phyloP scores from a whole-genome alignment of 1,284 basidiomycete species.

The Trametes versicolor region DNA sequence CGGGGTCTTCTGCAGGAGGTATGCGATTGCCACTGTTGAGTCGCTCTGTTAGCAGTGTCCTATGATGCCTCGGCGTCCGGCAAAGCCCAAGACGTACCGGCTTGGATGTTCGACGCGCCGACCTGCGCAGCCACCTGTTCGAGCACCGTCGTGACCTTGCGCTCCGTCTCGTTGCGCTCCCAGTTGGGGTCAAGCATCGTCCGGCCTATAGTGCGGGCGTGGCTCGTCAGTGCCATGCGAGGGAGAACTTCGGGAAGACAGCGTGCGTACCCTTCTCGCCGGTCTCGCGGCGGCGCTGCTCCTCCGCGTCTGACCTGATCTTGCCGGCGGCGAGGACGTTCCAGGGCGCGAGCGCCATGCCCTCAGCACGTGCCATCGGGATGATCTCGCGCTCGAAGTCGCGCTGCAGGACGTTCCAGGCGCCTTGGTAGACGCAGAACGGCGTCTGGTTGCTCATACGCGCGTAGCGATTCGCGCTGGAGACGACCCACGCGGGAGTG shows the following conservation, averaged over 20 bases:
- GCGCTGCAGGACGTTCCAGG: slow-evolving; percentile 54
- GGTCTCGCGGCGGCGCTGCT: slow-evolving; percentile 31
- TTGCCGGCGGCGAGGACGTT: slow-evolving; percentile 27
- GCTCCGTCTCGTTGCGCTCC: slow-evolving; percentile 38
- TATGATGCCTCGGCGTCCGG: slow-evolving; percentile 36
- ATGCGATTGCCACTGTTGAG: slow-evolving; percentile 11
- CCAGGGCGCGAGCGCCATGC: slow-evolving; percentile 13
- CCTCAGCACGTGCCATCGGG: slow-evolving; percentile 7
- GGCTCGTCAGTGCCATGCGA: neutral
- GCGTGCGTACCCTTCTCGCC: slow-evolving; percentile 30
- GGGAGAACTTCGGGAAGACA: neutral
- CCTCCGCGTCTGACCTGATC: slow-evolving; percentile 42
- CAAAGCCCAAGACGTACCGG: slow-evolving; percentile 49
- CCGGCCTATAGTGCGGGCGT: slow-evolving; percentile 17
- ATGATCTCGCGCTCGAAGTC: slow-evolving; percentile 17
- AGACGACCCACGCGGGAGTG: slow-evolving; percentile 64
- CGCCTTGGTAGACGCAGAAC: slow-evolving; percentile 66
- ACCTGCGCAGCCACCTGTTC: slow-evolving; percentile 38
- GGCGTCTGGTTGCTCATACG: slow-evolving; percentile 54
- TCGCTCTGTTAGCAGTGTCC: neutral
- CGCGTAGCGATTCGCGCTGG: slow-evolving; percentile 62
- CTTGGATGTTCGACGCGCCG: slow-evolving; percentile 33
- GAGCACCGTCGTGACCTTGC: slow-evolving; percentile 35
- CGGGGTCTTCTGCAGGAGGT: slow-evolving; percentile 32
- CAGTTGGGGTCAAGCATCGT: slow-evolving; percentile 25